Percentiles rank a stretch among this genome's conserved stretches.
Evolutionary conservation across 331 rosid species (phyloP).

Genomic region (Ulmus americana): DNA sequence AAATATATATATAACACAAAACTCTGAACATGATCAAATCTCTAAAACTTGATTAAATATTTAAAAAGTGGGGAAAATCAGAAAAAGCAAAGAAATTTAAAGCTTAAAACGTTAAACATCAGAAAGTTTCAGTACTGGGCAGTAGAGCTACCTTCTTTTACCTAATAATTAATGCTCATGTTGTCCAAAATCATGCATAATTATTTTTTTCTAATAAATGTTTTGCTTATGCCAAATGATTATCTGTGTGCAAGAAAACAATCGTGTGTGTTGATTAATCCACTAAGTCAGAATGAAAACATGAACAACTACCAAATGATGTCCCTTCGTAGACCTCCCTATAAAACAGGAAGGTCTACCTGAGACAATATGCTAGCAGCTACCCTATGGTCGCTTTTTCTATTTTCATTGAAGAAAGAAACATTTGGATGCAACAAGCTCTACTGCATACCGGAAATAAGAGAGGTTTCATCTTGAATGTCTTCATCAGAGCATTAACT

Average conservation of each 20-base stretch:
- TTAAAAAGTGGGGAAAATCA: no score
- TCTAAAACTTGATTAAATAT: no score
- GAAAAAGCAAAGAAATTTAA: no score
- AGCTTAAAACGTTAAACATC: no score
- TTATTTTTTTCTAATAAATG: no score
- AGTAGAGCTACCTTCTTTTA: no score
- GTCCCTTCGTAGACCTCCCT: background rate
- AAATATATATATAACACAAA: background rate
- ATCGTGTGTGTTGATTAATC: background rate
- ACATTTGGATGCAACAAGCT: slow-evolving; percentile 16
- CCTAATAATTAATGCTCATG: no score
- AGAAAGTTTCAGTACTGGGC: no score
- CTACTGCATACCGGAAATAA: slow-evolving; percentile 58
- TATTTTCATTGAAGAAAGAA: background rate
- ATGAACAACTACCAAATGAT: background rate
- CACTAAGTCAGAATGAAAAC: background rate
- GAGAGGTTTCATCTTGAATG: slow-evolving; percentile 81
- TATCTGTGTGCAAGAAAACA: no score
- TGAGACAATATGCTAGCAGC: background rate
- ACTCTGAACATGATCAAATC: no score
- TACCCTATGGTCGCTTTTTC: background rate
- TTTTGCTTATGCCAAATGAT: no score
- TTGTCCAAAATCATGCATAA: no score
- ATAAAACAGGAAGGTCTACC: background rate
- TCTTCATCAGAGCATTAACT: slow-evolving; percentile 81